Conservation (phyloP, 192 early-diverging fungal genomes). For the Linnemannia hyalina region DNA sequence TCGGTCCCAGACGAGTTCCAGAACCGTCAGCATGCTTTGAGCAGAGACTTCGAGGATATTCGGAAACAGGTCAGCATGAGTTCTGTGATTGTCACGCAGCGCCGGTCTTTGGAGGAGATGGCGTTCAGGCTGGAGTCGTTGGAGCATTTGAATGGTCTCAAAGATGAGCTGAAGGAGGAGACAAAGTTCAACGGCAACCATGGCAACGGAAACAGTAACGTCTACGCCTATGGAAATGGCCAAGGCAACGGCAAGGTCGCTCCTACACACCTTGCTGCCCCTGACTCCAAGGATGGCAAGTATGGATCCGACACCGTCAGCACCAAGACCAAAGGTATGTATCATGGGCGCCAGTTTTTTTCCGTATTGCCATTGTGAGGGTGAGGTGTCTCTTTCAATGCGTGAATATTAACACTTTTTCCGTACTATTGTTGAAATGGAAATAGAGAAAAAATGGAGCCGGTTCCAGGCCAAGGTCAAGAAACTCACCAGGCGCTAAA, state of each 20-base stretch:
- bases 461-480: conserved; percentile 56
- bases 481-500: conserved; percentile 31
- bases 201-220: neutral
- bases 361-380: neutral
- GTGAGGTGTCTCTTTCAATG: neutral
- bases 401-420: neutral
- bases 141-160: conserved; percentile 32
- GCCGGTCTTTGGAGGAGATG: conserved; percentile 38
- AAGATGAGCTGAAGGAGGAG: conserved; percentile 11
- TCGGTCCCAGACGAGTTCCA: conserved; percentile 44
- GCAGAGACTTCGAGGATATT: conserved; percentile 47
- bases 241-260: neutral
- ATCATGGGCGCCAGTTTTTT: neutral
- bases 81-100: conserved; percentile 43
- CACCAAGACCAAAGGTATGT: conserved; percentile 23
- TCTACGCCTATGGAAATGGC: neutral
- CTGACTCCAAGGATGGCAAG: neutral
- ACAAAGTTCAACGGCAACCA: conserved; percentile 4
- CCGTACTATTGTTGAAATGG: neutral
- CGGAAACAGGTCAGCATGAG: conserved; percentile 43
- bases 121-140: conserved; percentile 32
- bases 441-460: conserved; percentile 51
- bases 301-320: neutral
- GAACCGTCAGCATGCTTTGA: conserved; percentile 27
- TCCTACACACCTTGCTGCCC: neutral